Conservation (phyloP, 73 alveolate genomes). For the Diophrys appendiculata region DNA sequence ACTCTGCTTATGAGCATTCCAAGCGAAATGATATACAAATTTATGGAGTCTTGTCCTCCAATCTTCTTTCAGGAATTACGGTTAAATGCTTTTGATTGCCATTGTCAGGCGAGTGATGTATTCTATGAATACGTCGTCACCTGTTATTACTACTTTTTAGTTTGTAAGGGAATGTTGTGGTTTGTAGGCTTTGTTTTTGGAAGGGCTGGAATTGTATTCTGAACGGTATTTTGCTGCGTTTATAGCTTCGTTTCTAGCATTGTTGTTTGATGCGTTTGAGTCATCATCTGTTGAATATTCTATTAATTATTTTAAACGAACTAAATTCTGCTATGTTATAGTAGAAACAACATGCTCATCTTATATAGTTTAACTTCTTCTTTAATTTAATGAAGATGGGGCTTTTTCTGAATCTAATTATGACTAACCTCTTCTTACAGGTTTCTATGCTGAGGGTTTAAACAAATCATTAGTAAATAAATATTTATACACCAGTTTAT, state of each 20-base stretch:
- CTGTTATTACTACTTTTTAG: constrained; percentile 33
- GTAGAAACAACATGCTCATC: too few relatives aligned
- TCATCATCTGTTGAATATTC: background rate
- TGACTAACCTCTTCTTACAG: too few relatives aligned
- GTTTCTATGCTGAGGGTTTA: too few relatives aligned
- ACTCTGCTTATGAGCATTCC: background rate
- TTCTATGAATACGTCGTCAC: constrained; percentile 58
- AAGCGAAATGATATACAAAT: background rate
- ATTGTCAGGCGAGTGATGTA: constrained; percentile 8
- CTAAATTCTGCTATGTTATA: background rate
- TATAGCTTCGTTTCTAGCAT: too few relatives aligned
- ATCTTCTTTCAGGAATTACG: background rate
- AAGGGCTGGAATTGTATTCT: too few relatives aligned
- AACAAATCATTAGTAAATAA: constrained; percentile 40
- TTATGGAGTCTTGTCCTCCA: background rate
- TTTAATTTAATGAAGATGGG: too few relatives aligned
- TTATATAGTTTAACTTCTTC: too few relatives aligned
- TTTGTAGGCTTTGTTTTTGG: too few relatives aligned
- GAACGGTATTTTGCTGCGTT: too few relatives aligned
- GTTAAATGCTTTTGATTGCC: background rate
- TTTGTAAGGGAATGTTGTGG: background rate
- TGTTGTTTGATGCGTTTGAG: too few relatives aligned
- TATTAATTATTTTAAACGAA: background rate
- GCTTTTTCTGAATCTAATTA: too few relatives aligned
- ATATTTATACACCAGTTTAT: constrained; percentile 44